Evolutionary conservation across 2,329 filamentous ascomycete species (phyloP), one percentile per base, ranked within the genome.

Genomic region (Hypoxylon rubiginosum): DNA sequence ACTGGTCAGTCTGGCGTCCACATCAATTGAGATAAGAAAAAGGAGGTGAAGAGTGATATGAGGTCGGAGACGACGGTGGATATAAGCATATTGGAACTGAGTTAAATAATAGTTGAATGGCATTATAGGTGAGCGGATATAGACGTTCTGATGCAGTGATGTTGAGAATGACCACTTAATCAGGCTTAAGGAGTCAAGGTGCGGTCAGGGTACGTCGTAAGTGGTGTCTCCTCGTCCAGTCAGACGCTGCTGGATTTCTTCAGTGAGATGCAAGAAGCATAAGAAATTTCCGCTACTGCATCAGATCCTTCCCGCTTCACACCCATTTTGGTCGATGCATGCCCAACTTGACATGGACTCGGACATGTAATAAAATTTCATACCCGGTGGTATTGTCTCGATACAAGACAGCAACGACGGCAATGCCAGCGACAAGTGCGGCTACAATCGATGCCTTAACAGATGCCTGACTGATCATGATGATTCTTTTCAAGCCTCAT

Each of bases 351-450:
- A 43, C 39, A 5, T 43, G 36, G 46, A 57, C 57, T 43, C 32
- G 45, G 41, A 49, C 41, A 57, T 30, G 52, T 70, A 58, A 60
- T 59, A 62, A 63, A 51, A 58, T 65, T 72, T 54, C 67, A 60
- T 76, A 76, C 72, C 68, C 71, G 43, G 55, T 54, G 48, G 64
- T 19, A n/a, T 52, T 41, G 54, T 62, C 50, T 2, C 61, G 36
- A 60, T 68, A 72, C 11, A 71, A 62, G 46, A 72, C 19, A 32
- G 64, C 62, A 39, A 70, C 9, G 17, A 63, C 28, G 62, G 67
- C 71, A 64, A 71, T 46, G n/a, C 63, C 15, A 53, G 68, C 72
- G 56, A 72, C 60, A 21, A 72, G 46, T 45, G 21, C 53, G 62
- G 71, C 69, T 39, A 68, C 54, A 17, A 70, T 24, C 48, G 66